Conservation (phyloP, 768 basidiomycete genomes). For the Coprinellus micaceus region DNA sequence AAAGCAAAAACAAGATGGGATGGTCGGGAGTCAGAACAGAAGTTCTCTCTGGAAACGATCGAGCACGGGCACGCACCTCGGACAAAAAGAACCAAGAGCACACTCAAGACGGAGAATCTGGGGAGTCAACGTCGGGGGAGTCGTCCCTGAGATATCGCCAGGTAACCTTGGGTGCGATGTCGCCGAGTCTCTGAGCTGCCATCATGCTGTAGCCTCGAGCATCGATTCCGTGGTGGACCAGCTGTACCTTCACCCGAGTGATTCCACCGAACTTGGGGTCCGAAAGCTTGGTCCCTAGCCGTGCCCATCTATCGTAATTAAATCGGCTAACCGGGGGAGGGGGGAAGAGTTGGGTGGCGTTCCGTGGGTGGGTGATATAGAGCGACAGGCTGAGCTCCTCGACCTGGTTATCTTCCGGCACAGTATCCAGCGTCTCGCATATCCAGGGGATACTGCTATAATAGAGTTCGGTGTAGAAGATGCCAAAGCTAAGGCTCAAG, state of each 20-base stretch:
- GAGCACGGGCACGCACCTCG: too few species aligned
- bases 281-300: background rate
- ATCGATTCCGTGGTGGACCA: slow-evolving; percentile 9
- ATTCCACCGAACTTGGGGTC: background rate
- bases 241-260: background rate
- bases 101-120: background rate
- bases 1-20: too few species aligned
- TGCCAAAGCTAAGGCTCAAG: slow-evolving; percentile 6
- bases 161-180: background rate
- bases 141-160: slow-evolving; percentile 4
- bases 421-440: slow-evolving; percentile 5
- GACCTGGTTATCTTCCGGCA: slow-evolving; percentile 3
- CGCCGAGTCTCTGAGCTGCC: slow-evolving; percentile 1
- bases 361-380: slow-evolving; percentile 11
- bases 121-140: background rate
- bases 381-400: slow-evolving; percentile 2
- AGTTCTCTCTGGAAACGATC: too few species aligned
- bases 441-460: slow-evolving; percentile 7
- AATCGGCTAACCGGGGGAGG: slow-evolving; percentile 5
- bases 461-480: slow-evolving; percentile 9
- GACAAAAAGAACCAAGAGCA: too few species aligned
- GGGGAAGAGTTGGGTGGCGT: slow-evolving; percentile 5
- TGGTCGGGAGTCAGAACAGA: too few species aligned
- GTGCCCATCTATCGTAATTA: slow-evolving; percentile 8
- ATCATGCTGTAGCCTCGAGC: background rate